phyloP scores from a whole-genome alignment of 2,329 filamentous ascomycete genomes.

The Dactylellina drechsleri region DNA sequence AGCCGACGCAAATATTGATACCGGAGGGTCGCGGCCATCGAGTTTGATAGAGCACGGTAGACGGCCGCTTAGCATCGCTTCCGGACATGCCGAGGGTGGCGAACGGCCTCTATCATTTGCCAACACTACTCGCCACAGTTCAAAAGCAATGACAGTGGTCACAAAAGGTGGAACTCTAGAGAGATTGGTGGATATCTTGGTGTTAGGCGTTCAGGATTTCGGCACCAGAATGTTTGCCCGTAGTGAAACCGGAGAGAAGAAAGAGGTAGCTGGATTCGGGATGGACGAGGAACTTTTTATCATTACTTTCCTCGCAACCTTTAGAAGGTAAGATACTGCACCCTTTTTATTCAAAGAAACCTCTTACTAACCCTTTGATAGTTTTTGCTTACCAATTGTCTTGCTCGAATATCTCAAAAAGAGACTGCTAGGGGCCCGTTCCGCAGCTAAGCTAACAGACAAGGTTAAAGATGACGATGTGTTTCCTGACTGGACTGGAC shows the following conservation, averaged over 20 bases:
- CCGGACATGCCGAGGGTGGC: slow-evolving; percentile 37
- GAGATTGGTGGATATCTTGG: slow-evolving; percentile 58
- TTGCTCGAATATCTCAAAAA: slow-evolving; percentile 59
- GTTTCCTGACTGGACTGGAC: slow-evolving; percentile 59
- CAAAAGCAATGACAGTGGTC: slow-evolving; percentile 56
- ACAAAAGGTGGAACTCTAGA: slow-evolving; percentile 59
- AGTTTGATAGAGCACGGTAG: slow-evolving; percentile 58
- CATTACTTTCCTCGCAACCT: slow-evolving; percentile 59
- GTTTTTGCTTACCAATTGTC: slow-evolving; percentile 58
- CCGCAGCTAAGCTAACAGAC: slow-evolving; percentile 57
- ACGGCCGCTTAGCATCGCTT: slow-evolving; percentile 50
- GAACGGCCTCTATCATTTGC: slow-evolving; percentile 53
- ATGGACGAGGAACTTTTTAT: slow-evolving; percentile 60
- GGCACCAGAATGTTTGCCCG: slow-evolving; percentile 58
- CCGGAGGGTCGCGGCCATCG: slow-evolving; percentile 56
- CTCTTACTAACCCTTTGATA: slow-evolving; percentile 6
- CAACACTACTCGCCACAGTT: slow-evolving; percentile 40
- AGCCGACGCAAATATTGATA: slow-evolving; percentile 55
- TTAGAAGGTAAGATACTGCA: slow-evolving; percentile 57
- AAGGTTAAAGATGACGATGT: slow-evolving; percentile 59
- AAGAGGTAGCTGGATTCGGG: slow-evolving; percentile 53
- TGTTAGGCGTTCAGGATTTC: slow-evolving; percentile 59
- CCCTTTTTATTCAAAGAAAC: not conserved
- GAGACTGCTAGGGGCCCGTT: slow-evolving; percentile 59
- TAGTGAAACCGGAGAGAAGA: slow-evolving; percentile 35